A percentile compares a stretch with the other conserved stretches of the same genome.
These are phyloP conservation scores for Tillandsia fasciculata DNA, from an alignment of 176 grass and related monocot genomes.

Conservation along the genomic window DNA sequence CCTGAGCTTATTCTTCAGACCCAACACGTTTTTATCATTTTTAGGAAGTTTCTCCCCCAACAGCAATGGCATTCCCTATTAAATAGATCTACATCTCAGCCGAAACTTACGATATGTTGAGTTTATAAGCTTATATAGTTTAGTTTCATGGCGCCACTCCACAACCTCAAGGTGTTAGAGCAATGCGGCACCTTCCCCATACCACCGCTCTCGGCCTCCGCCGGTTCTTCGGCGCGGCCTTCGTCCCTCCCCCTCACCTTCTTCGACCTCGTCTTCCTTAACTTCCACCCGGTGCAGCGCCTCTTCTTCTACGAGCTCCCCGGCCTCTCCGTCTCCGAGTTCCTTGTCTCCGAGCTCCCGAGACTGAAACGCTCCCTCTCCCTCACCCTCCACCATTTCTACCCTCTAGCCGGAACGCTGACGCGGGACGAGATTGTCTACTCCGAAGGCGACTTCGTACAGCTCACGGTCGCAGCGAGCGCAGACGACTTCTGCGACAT, in stretches of 20 bases:
- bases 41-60: too few species aligned
- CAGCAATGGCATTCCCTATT: too few species aligned
- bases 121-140: neutral
- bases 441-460: slow-evolving; percentile 13
- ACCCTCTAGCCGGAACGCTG: slow-evolving; percentile 21
- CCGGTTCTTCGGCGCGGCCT: neutral
- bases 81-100: too few species aligned
- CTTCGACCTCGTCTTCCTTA: slow-evolving; percentile 27
- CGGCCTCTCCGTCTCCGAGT: neutral
- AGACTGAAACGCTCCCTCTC: slow-evolving; percentile 15
- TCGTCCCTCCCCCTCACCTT: slow-evolving; percentile 27
- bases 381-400: slow-evolving; percentile 12
- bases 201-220: neutral
- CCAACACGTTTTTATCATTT: too few species aligned
- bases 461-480: slow-evolving; percentile 17
- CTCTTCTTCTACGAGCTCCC: slow-evolving; percentile 28
- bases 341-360: neutral
- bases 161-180: slow-evolving; percentile 14
- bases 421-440: slow-evolving; percentile 19
- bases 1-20: too few species aligned
- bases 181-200: neutral
- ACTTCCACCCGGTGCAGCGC: slow-evolving; percentile 19
- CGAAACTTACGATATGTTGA: too few species aligned
- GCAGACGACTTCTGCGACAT: slow-evolving; percentile 17
- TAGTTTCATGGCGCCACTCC: neutral